These are phyloP conservation scores for Eimeria mitis DNA, from an alignment of 169 alveolate genomes.

Conservation along the genomic window DNA sequence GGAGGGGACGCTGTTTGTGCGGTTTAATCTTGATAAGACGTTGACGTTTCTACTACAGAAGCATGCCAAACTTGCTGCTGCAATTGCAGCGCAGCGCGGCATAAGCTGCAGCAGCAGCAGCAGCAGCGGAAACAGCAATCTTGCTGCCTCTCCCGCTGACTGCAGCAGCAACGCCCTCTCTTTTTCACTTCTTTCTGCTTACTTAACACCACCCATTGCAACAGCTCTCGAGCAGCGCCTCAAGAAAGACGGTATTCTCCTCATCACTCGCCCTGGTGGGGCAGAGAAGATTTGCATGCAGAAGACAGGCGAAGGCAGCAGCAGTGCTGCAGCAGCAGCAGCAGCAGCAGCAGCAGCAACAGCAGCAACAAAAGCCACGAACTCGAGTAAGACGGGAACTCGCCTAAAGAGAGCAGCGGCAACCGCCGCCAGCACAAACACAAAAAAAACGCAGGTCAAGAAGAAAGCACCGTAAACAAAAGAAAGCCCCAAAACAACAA, in stretches of 20 bases:
- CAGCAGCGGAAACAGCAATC: neutral
- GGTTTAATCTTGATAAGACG: neutral
- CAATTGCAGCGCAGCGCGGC: neutral
- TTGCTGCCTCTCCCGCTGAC: neutral
- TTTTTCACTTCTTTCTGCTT: conserved; percentile 41
- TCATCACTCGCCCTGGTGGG: neutral
- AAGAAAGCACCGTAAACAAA: neutral
- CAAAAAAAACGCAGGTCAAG: neutral
- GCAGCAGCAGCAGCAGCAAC: conserved; percentile 12
- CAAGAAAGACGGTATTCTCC: neutral
- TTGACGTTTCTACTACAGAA: neutral
- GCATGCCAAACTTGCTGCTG: neutral
- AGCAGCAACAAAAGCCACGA: conserved; percentile 19
- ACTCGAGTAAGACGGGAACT: conserved; percentile 26
- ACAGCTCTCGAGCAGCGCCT: conserved; percentile 39
- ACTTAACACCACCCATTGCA: neutral
- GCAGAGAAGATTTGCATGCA: neutral
- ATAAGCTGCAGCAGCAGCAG: conserved; percentile 5
- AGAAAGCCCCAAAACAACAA: neutral
- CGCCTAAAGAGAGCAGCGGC: conserved; percentile 38
- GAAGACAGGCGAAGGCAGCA: neutral
- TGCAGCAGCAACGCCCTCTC: conserved; percentile 18
- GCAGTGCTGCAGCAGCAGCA: neutral
- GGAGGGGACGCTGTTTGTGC: neutral
- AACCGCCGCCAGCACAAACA: neutral